Evolutionary conservation across 139 green algal genomes (phyloP), one percentile per base, ranked within the genome.

Genomic region (Asterochloris sp.): DNA sequence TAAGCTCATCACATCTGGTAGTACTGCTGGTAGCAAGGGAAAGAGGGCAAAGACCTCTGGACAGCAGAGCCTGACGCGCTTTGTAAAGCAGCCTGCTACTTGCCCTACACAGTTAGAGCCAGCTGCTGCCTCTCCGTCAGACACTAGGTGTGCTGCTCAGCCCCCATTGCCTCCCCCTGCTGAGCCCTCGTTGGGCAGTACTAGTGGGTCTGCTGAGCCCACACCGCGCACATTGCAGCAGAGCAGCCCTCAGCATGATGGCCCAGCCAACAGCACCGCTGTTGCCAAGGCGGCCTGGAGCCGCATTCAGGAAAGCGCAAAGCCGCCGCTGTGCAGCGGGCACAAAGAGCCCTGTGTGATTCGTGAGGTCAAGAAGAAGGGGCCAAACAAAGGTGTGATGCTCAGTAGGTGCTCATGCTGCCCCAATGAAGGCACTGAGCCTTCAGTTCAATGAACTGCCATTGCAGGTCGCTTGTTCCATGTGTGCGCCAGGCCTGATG

Each of bases 301-400:
- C 74, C 62, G 73, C 27, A 88, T 91, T 29, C 76, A 82, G 21
- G 28, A 76, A 11, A 86, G 63, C 13, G 82, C 82, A 73, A 73
- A 82, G 63, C 62, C 82, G 16, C 86, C 86, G 13, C 66, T 69
- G 54, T 90, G 88, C 47, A 69, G 73, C 14, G 83, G 87, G 23
- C 88, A 91, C 80, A 62, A 68, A 0, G 88, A 91, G 79, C 74
- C 81, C 17, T 88, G 85, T 68, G 88, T 93, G 1, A 84, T 92
- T 0, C 82, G 88, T 12, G 82, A 84, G 28, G 88, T 91, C 12
- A 93, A 89, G 77, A 92, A 92, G 62, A 61, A 47, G 17, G 76
- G 69, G 13, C 27, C 68, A 17, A 83, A 78, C 14, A 62, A 82
- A 67, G 69, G 76, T 86, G 12, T 15, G 60, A 14, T 64, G 13